Base-by-base conservation (phyloP, 108 stramenopile species). In the Bacterosira constricta region DNA sequence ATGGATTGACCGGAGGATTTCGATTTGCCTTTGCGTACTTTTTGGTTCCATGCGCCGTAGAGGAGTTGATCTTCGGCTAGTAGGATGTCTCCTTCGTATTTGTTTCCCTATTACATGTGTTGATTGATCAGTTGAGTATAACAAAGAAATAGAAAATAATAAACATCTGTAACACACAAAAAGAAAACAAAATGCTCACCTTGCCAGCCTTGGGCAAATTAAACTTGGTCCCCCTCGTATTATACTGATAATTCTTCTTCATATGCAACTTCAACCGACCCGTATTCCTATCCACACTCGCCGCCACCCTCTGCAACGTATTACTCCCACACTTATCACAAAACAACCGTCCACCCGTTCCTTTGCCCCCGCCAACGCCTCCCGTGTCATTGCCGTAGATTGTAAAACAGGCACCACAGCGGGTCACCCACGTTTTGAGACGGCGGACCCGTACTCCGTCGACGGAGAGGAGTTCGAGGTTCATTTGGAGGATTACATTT, bases 401-500 rank as follows among this genome's bases (percentile, higher is more conserved):
- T 26, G 91, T 86, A 74, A 88, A 97, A 73, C 99, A 99, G 6
- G 96, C 94, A 25, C 86, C 95, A 61, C 99, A 99, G 37, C 97
- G 93, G 8, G 94, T 84, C 23, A 97, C 97, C 94, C 96, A 99
- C 12, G 87, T 91, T 73, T 96, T 96, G 11, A 97, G 81, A 6
- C 77, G 66, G 13, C 83, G 80, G 25, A 99, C 83, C 9, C 84
- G 81, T 68, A 90, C 86, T 20, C 99, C 99, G 59, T 98, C 88
- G 1, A 97, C 77, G 2, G 93, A 84, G 32, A 98, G 56, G 11
- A 99, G 77, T 41, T 83, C 84, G 59, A 99, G 80, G 49, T 95
- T 95, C 96, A 99, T 96, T 83, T 97, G 96, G 17, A 99, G 73
- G 21, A 99, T 74, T 2, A 99, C 98, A 82, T 99, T 99, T 76